A percentile compares a stretch with the other conserved stretches of the same genome.
Evolutionary conservation across 495 filamentous ascomycete species (phyloP).

Genomic region (Thozetella sp.): DNA sequence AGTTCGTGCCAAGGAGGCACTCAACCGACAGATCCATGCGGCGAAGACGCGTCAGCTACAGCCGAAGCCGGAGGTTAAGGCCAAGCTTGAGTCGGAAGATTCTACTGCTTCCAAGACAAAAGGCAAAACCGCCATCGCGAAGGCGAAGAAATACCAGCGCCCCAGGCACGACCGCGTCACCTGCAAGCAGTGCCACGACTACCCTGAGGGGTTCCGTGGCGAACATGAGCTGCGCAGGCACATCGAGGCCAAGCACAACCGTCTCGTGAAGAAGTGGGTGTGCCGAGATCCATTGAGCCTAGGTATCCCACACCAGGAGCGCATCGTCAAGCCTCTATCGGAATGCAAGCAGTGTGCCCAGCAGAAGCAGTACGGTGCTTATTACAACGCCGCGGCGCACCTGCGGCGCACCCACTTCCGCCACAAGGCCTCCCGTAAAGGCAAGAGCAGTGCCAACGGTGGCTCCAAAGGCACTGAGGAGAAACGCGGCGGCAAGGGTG

Average conservation of each 20-base stretch:
- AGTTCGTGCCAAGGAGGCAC: constrained; percentile 42
- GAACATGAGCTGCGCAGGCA: constrained; percentile 93
- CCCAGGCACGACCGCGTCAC: constrained; percentile 76
- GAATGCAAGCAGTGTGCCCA: constrained; percentile 86
- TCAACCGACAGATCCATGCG: constrained; percentile 31
- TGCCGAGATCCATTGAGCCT: constrained; percentile 48
- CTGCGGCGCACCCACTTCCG: constrained; percentile 87
- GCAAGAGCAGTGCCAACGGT: constrained; percentile 33
- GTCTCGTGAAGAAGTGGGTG: constrained; percentile 77
- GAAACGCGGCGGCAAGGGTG: constrained; percentile 79
- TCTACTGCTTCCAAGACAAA: constrained; percentile 24
- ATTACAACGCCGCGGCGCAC: constrained; percentile 96
- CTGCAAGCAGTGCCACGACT: constrained; percentile 73
- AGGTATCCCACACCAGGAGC: constrained; percentile 37
- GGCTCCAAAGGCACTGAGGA: constrained; percentile 43
- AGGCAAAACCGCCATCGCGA: constrained; percentile 61
- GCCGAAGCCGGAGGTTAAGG: constrained; percentile 32
- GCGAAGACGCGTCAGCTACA: constrained; percentile 31
- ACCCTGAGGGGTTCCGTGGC: constrained; percentile 87
- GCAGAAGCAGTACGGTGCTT: constrained; percentile 81
- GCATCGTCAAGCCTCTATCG: constrained; percentile 64
- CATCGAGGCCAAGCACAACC: constrained; percentile 75
- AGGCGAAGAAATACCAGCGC: constrained; percentile 68
- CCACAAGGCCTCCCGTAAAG: constrained; percentile 42
- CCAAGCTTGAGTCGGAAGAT: constrained; percentile 20